phyloP scores from a whole-genome alignment of 2,329 filamentous ascomycete genomes.

The Colletotrichum sp. region DNA sequence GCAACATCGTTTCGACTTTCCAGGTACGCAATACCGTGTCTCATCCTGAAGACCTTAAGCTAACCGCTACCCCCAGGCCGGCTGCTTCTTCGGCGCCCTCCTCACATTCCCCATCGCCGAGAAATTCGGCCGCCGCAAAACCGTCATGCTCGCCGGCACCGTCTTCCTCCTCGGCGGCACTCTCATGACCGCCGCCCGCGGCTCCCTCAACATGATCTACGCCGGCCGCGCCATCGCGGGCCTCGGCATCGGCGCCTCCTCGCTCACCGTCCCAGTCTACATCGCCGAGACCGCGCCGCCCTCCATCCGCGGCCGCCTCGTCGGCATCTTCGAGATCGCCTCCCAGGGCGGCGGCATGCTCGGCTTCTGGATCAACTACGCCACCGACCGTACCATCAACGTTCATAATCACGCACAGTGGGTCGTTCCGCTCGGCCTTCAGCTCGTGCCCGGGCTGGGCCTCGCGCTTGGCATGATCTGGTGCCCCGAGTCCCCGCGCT shows the following conservation, averaged over 20 bases:
- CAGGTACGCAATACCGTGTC: neutral
- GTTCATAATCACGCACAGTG: slow-evolving; percentile 32
- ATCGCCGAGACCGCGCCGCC: slow-evolving; percentile 49
- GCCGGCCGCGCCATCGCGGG: slow-evolving; percentile 56
- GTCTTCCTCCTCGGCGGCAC: slow-evolving; percentile 44
- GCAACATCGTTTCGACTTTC: slow-evolving; percentile 30
- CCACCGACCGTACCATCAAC: slow-evolving; percentile 20
- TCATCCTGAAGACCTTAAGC: neutral
- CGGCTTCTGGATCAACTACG: slow-evolving; percentile 46
- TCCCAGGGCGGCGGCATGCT: slow-evolving; percentile 49
- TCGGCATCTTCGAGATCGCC: slow-evolving; percentile 57
- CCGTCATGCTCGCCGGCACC: slow-evolving; percentile 46
- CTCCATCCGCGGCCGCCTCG: slow-evolving; percentile 53
- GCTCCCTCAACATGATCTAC: slow-evolving; percentile 43
- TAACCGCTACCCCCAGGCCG: slow-evolving; percentile 34
- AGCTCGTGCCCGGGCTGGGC: slow-evolving; percentile 41
- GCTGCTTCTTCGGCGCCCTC: slow-evolving; percentile 44
- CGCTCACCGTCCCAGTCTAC: slow-evolving; percentile 50
- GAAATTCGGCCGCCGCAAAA: slow-evolving; percentile 48
- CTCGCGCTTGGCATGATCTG: slow-evolving; percentile 38
- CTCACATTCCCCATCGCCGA: slow-evolving; percentile 51
- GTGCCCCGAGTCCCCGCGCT: slow-evolving; percentile 43
- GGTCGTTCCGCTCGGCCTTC: slow-evolving; percentile 47
- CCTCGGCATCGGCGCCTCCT: slow-evolving; percentile 55
- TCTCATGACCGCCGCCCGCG: slow-evolving; percentile 37